Percentiles rank a stretch among this genome's conserved stretches.
Evolutionary conservation across 306 rosid species (phyloP).

Genomic region (Medicago ruthenica): DNA sequence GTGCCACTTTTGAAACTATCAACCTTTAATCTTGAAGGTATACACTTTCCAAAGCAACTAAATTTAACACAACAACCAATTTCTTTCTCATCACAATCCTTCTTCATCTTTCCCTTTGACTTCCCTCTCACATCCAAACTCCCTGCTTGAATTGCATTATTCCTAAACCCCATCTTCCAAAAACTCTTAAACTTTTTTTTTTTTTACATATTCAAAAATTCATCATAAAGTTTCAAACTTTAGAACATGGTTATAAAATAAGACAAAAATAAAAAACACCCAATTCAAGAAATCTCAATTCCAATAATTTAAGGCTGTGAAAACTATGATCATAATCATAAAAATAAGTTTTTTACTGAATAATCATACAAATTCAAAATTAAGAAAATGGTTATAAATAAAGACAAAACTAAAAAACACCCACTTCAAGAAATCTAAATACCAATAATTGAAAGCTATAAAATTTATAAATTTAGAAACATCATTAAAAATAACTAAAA

Average conservation of each 20-base stretch:
- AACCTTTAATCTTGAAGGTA: slow-evolving; percentile 94
- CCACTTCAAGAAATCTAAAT: slow-evolving; percentile 37
- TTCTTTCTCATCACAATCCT: slow-evolving; percentile 52
- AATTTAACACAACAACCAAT: slow-evolving; percentile 79
- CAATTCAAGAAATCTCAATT: slow-evolving; percentile 37
- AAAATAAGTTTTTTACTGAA: too few species aligned
- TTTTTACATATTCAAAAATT: slow-evolving; percentile 33
- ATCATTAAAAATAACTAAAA: slow-evolving; percentile 2
- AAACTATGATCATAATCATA: too few species aligned
- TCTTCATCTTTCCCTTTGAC: slow-evolving; percentile 61
- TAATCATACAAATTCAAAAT: slow-evolving; percentile 35
- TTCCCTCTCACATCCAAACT: slow-evolving; percentile 66
- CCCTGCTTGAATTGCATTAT: slow-evolving; percentile 66
- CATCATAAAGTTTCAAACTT: slow-evolving; percentile 39
- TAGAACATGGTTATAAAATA: neutral
- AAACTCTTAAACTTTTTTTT: slow-evolving; percentile 19
- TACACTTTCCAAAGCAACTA: slow-evolving; percentile 65
- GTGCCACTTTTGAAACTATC: slow-evolving; percentile 74
- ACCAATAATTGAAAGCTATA: slow-evolving; percentile 45
- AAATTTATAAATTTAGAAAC: slow-evolving; percentile 1
- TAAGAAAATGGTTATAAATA: neutral
- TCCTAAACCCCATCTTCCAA: slow-evolving; percentile 70
- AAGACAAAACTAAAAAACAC: slow-evolving; percentile 1
- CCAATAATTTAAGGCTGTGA: too few species aligned
- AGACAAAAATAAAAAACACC: slow-evolving; percentile 4